A percentile compares a stretch with the other conserved stretches of the same genome.
phyloP scores from a whole-genome alignment of 345 rosid species.

The Zanthoxylum bungeanum region DNA sequence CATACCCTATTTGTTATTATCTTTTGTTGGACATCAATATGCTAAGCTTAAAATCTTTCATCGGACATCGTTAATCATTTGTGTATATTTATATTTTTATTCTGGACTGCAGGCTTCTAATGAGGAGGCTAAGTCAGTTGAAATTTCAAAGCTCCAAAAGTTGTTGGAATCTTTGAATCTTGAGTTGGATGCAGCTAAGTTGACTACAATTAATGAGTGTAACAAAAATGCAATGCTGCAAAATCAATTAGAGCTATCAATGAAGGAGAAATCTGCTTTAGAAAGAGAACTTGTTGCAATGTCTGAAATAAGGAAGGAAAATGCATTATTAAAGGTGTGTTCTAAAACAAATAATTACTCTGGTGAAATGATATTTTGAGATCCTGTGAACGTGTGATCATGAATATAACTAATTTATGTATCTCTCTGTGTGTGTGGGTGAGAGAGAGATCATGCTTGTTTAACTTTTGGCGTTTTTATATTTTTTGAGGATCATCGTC shows the following conservation, averaged over 20 bases:
- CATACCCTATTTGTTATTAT: too few relatives aligned
- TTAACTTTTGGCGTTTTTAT: neutral
- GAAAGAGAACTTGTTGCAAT: constrained; percentile 64
- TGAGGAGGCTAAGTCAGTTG: constrained; percentile 70
- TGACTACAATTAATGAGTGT: constrained; percentile 81
- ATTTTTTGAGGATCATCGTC: neutral
- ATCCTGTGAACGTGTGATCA: neutral
- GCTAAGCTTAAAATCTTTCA: neutral
- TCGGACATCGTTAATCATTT: too few relatives aligned
- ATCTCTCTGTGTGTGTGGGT: too few relatives aligned
- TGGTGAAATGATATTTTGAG: neutral
- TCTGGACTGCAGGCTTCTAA: constrained; percentile 61
- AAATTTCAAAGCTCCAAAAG: constrained; percentile 74
- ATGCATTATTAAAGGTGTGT: constrained; percentile 64
- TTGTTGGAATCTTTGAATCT: constrained; percentile 70
- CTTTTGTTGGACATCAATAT: neutral
- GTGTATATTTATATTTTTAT: neutral
- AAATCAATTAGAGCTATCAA: constrained; percentile 71
- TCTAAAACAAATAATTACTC: too few relatives aligned
- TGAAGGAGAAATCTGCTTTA: constrained; percentile 70
- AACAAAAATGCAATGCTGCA: constrained; percentile 83
- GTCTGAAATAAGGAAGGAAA: constrained; percentile 69
- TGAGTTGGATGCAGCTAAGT: constrained; percentile 90
- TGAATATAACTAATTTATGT: neutral
- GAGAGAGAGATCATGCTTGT: neutral